Conservation (phyloP, 2,329 filamentous ascomycete genomes). For the Talaromyces albobiverticillius region DNA sequence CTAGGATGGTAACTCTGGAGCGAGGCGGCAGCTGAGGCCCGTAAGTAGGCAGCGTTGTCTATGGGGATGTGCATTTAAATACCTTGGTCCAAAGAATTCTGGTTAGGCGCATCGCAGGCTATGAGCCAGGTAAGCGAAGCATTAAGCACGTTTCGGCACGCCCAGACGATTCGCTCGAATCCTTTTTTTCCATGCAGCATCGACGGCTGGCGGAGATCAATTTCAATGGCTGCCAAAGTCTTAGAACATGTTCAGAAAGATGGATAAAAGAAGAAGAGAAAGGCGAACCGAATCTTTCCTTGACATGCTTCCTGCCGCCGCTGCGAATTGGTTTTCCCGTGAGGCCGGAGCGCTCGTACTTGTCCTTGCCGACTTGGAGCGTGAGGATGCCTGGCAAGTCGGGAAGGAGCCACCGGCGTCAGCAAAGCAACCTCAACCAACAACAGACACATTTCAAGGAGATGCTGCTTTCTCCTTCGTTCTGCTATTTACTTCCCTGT, state of each 20-base stretch:
- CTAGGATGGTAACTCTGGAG: conserved; percentile 40
- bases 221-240: conserved; percentile 62
- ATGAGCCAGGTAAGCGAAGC: conserved; percentile 67
- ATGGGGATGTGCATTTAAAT: conserved; percentile 16
- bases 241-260: conserved; percentile 1
- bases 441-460: too few species aligned
- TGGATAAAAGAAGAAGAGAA: not conserved
- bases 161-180: conserved; percentile 74
- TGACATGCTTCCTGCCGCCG: conserved; percentile 61
- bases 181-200: conserved; percentile 83
- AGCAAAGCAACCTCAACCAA: not conserved
- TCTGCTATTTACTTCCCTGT: not conserved
- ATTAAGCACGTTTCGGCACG: conserved; percentile 73
- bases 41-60: not conserved
- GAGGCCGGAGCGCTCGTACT: conserved; percentile 79
- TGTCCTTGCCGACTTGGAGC: conserved; percentile 75
- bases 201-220: conserved; percentile 68
- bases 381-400: conserved; percentile 62
- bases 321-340: conserved; percentile 64
- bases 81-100: conserved; percentile 41
- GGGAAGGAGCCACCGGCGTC: not conserved
- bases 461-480: not conserved
- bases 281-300: conserved; percentile 66
- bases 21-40: not conserved
- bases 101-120: conserved; percentile 58